These are phyloP conservation scores for Panaeolus papilionaceus DNA, from an alignment of 768 basidiomycete species.

Conservation along the genomic window DNA sequence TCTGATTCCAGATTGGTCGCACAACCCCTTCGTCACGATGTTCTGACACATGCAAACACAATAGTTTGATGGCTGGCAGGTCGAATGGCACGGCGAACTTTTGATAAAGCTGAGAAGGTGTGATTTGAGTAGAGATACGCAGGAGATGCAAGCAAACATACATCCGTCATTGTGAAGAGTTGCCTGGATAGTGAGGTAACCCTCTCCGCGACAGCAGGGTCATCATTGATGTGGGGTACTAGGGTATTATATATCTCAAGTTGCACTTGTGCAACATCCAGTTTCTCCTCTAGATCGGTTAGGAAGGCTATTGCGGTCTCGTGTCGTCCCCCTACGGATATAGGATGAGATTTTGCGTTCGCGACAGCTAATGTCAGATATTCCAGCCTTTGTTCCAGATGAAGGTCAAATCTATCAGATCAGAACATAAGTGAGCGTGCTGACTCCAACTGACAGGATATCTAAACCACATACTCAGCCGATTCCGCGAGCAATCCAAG, in stretches of 20 bases:
- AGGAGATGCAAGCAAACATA: constrained; percentile 39
- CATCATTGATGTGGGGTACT: constrained; percentile 63
- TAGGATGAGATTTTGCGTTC: constrained; percentile 94
- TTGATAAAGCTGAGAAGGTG: constrained; percentile 73
- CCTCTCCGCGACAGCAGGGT: constrained; percentile 66
- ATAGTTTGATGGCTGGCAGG: constrained; percentile 80
- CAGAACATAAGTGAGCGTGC: constrained; percentile 14
- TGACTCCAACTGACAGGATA: neutral
- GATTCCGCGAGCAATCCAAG: constrained; percentile 86
- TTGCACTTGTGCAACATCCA: constrained; percentile 97
- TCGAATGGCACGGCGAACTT: constrained; percentile 88
- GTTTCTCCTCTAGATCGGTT: constrained; percentile 93
- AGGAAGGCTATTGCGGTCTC: constrained; percentile 95
- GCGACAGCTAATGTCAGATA: constrained; percentile 94
- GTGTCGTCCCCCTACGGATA: constrained; percentile 76
- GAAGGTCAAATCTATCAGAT: constrained; percentile 61
- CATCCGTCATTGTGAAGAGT: constrained; percentile 86
- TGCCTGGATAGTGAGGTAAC: constrained; percentile 62
- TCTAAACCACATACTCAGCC: constrained; percentile 60
- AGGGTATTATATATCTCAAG: constrained; percentile 85
- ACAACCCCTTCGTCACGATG: constrained; percentile 86
- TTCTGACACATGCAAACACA: constrained; percentile 93
- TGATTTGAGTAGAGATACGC: constrained; percentile 14
- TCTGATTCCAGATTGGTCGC: constrained; percentile 86
- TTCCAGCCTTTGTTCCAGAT: constrained; percentile 81